phyloP scores from a whole-genome alignment of 352 stramenopile species.

The Globisporangium splendens region DNA sequence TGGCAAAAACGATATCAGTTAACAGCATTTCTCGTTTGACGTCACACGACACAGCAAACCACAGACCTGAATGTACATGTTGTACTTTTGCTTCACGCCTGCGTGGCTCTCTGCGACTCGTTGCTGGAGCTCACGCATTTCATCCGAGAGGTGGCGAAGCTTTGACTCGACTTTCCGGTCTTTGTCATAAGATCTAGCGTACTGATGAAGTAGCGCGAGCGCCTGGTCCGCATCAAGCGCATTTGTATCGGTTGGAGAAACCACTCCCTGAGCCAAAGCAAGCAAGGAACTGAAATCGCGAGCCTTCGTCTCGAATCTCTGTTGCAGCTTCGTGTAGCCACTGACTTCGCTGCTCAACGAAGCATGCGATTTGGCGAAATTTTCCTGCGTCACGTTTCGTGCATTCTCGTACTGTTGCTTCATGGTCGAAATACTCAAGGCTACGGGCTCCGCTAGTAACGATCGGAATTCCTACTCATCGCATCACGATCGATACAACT shows the following conservation, averaged over 20 bases:
- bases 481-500: conserved; percentile 3
- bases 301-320: conserved; percentile 58
- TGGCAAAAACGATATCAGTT: conserved; percentile 3
- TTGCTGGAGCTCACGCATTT: conserved; percentile 36
- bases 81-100: conserved; percentile 38
- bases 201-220: conserved; percentile 22
- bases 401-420: conserved; percentile 74
- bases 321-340: conserved; percentile 44
- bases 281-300: conserved; percentile 35
- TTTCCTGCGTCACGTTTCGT: conserved; percentile 52
- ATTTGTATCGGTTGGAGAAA: conserved; percentile 14
- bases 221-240: conserved; percentile 30
- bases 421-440: conserved; percentile 72
- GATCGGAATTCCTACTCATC: conserved; percentile 65
- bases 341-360: conserved; percentile 42
- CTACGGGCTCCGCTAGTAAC: conserved; percentile 62
- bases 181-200: conserved; percentile 12
- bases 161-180: conserved; percentile 40
- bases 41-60: background rate
- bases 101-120: conserved; percentile 31
- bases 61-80: conserved; percentile 57
- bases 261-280: conserved; percentile 23
- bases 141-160: conserved; percentile 41
- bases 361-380: conserved; percentile 48
- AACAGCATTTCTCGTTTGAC: background rate